Evolutionary conservation across 257 asterid species (phyloP), one percentile per base, ranked within the genome.

Genomic region (Rehmannia glutinosa): DNA sequence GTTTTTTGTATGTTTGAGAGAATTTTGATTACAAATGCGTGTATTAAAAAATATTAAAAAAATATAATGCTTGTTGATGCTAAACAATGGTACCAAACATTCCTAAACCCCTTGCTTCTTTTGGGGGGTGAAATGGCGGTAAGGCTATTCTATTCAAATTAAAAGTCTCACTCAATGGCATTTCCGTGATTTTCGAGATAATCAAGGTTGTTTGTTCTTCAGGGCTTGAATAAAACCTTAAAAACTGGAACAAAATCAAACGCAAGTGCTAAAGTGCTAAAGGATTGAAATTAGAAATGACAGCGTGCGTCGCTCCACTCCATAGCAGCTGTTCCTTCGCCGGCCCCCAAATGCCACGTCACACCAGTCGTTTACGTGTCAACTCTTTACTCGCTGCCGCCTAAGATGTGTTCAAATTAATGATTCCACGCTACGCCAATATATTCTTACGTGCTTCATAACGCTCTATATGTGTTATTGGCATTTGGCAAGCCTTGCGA

Each of bases 321-420:
- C n/a, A 7, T 5, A 27, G 63, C 8, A 25, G 60, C 52, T 38
- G 75, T 72, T 62, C 2, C 71, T 62, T 72, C 70, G 46, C 64
- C 13, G 36, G 65, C 73, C 32, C 5, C 23, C 13, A n/a, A 21
- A 5, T 27, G 68, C 68, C 76, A 77, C 79, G 76, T 73, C 68
- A 73, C 19, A 27, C 2, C 1, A 17, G 0, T 1, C 1, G 1
- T 7, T 12, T 46, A 77, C 79, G 73, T 73, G 82, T 24, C 76
- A 21, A 4, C 32, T 49, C 43, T 0, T 43, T 5, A 68, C 5
- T 69, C 10, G 70, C 41, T 77, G 6, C 20, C 3, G 47, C 61
- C 30, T 19, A 20, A 43, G 51, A 1, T 6, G 13, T 43, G 21
- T 16, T 42, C 15, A 8, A 5, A 43, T 43, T 8, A 6, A 27